Conservation (phyloP, 441 rosid genomes). For the Pelargonium myrrhifolium region DNA sequence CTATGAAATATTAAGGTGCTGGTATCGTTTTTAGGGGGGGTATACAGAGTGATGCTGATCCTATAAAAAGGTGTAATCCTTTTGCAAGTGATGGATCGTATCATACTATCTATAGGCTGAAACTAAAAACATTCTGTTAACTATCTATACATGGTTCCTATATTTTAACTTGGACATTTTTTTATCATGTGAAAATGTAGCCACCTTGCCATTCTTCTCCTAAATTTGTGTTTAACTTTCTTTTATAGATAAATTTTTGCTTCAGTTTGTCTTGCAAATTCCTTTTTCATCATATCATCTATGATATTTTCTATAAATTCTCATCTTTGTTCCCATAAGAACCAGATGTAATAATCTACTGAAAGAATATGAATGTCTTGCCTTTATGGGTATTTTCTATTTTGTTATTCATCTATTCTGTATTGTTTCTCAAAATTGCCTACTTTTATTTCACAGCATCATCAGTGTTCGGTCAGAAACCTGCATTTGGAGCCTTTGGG, state of each 20-base stretch:
- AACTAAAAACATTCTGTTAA: neutral
- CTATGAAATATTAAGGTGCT: neutral
- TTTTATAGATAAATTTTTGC: too few species aligned
- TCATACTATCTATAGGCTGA: neutral
- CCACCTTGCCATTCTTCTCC: too few species aligned
- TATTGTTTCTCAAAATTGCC: slow-evolving; percentile 1
- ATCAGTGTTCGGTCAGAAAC: slow-evolving; percentile 60
- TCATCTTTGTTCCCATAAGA: neutral
- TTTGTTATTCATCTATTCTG: neutral
- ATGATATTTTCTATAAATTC: too few species aligned
- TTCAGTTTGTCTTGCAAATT: too few species aligned
- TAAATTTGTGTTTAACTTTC: too few species aligned
- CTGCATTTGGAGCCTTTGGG: slow-evolving; percentile 68
- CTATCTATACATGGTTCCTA: neutral
- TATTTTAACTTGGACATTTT: neutral
- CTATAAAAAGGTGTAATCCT: neutral
- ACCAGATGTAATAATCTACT: neutral
- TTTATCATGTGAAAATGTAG: too few species aligned
- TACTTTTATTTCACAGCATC: slow-evolving; percentile 31
- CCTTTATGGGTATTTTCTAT: neutral
- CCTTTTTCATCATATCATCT: too few species aligned
- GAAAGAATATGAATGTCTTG: neutral
- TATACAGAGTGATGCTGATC: neutral
- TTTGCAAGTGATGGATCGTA: neutral
- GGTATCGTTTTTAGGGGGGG: neutral